Conservation (phyloP, 108 stramenopile genomes). For the Cyclotella choctawhatcheeana region DNA sequence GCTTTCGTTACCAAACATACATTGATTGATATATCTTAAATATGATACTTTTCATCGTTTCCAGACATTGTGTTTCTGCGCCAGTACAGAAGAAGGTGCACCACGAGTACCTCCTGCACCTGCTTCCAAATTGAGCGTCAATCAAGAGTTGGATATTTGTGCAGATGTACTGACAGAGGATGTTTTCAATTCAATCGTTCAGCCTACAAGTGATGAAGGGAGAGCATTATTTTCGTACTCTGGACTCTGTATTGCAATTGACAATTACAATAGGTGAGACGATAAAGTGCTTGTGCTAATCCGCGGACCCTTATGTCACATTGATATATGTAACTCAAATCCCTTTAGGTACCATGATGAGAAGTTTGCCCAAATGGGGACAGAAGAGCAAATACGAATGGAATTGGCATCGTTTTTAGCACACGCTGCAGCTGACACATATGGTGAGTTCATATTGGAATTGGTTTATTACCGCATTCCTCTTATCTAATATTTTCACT, state of each 20-base stretch:
- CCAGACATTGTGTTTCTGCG: slow-evolving; percentile 43
- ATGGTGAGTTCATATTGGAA: too few relatives aligned
- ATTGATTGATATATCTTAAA: not conserved
- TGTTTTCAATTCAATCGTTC: slow-evolving; percentile 39
- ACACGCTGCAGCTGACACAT: slow-evolving; percentile 39
- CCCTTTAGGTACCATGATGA: slow-evolving; percentile 50
- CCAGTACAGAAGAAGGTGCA: slow-evolving; percentile 7
- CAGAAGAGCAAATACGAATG: slow-evolving; percentile 29
- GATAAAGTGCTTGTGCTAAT: too few relatives aligned
- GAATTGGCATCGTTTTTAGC: slow-evolving; percentile 48
- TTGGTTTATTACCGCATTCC: too few relatives aligned
- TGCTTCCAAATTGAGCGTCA: slow-evolving; percentile 14
- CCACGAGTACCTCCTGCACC: slow-evolving; percentile 52
- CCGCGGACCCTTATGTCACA: too few relatives aligned
- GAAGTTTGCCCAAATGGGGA: slow-evolving; percentile 47
- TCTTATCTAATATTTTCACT: too few relatives aligned
- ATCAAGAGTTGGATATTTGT: slow-evolving; percentile 36
- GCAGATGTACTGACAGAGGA: slow-evolving; percentile 38
- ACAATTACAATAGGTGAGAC: slow-evolving; percentile 36
- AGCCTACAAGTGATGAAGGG: slow-evolving; percentile 23
- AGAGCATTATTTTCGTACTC: slow-evolving; percentile 34
- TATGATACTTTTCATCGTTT: not conserved
- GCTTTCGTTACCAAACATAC: not conserved
- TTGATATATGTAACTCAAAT: too few relatives aligned
- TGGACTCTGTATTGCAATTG: slow-evolving; percentile 43